These are phyloP conservation scores for Emiliania huxleyi DNA, from an alignment of 78 protist genomes.

Conservation along the genomic window DNA sequence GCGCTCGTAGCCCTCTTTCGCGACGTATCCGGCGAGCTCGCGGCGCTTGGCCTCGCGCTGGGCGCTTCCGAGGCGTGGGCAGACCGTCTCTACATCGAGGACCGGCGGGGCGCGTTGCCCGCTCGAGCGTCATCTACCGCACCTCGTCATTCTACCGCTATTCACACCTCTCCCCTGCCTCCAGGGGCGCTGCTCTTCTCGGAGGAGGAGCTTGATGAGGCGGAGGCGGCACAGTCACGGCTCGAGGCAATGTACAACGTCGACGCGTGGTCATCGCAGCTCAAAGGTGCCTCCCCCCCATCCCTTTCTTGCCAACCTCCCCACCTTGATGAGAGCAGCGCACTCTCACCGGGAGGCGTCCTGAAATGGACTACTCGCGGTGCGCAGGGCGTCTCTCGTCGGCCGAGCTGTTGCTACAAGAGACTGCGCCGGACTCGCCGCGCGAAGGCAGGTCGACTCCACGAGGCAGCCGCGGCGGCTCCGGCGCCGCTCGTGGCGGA, in stretches of 20 bases:
- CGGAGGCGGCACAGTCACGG: neutral
- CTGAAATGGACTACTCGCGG: neutral
- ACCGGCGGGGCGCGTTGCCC: neutral
- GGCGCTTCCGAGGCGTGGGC: conserved; percentile 20
- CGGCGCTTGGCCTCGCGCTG: neutral
- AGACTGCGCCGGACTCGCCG: no score
- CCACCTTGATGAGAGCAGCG: neutral
- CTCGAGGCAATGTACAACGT: conserved; percentile 7
- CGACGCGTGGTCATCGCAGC: neutral
- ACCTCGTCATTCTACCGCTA: no score
- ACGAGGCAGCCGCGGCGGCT: neutral
- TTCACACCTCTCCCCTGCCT: no score
- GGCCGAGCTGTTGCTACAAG: neutral
- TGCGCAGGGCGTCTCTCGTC: neutral
- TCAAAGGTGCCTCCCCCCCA: neutral
- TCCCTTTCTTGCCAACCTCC: neutral
- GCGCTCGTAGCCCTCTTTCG: neutral
- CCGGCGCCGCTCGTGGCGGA: neutral
- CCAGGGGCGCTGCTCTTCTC: neutral
- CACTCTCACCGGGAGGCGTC: neutral
- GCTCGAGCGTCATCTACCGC: no score
- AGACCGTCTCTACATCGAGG: neutral
- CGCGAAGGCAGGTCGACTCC: no score
- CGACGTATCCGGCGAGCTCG: neutral
- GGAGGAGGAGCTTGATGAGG: neutral